A percentile compares a stretch with the other conserved stretches of the same genome.
phyloP scores from a whole-genome alignment of 257 asterid species.

The Plantago elongata region DNA sequence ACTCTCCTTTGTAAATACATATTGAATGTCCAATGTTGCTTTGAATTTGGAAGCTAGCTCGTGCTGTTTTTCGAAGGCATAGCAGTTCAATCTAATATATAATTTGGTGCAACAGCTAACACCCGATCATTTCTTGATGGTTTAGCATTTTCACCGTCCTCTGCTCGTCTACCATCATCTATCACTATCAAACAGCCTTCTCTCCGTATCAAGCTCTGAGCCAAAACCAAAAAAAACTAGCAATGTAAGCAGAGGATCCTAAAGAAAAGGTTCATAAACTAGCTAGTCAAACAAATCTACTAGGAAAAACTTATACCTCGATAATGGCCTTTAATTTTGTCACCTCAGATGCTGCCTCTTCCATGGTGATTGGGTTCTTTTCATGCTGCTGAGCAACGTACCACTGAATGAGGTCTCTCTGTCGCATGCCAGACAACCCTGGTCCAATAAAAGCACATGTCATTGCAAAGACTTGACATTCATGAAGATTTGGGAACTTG shows the following conservation, averaged over 20 bases:
- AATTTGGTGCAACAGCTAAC: constrained; percentile 87
- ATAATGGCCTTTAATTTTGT: constrained; percentile 76
- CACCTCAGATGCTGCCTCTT: constrained; percentile 81
- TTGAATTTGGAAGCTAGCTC: not conserved
- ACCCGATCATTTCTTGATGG: constrained; percentile 73
- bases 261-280: too few relatives aligned
- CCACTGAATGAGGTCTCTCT: constrained; percentile 88
- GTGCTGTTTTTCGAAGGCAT: not conserved
- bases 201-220: constrained; percentile 75
- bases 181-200: constrained; percentile 95
- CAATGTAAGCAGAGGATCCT: not conserved
- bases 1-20: too few relatives aligned
- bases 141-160: constrained; percentile 43
- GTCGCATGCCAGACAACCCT: constrained; percentile 84
- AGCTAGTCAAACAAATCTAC: not conserved
- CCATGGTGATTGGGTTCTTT: constrained; percentile 58
- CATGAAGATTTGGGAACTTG: constrained; percentile 1
- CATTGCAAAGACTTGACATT: not conserved
- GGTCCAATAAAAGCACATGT: constrained; percentile 34
- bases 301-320: constrained; percentile 43
- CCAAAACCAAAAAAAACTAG: not conserved
- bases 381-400: constrained; percentile 75
- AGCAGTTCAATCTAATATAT: constrained; percentile 48
- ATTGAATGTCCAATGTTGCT: too few relatives aligned
- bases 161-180: constrained; percentile 66